A percentile compares a stretch with the other conserved stretches of the same genome.
Conservation (phyloP, 345 rosid genomes). For the Eucalyptus melliodora region DNA sequence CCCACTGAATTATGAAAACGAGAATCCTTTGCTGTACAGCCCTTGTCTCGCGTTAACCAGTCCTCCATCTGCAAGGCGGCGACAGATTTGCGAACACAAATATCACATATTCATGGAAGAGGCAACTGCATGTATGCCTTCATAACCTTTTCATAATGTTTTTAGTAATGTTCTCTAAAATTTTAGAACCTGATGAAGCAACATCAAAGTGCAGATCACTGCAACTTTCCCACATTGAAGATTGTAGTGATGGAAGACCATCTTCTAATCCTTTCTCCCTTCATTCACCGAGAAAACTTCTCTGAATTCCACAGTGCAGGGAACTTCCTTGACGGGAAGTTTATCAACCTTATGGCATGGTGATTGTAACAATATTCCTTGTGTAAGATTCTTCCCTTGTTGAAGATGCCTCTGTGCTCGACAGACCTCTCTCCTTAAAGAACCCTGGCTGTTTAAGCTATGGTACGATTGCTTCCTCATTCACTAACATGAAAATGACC, state of each 20-base stretch:
- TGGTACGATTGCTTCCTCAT: conserved; percentile 1
- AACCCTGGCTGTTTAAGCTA: conserved; percentile 10
- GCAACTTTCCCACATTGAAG: neutral
- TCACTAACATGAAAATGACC: conserved; percentile 3
- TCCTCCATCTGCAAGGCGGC: neutral
- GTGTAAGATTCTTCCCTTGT: neutral
- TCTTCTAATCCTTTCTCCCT: neutral
- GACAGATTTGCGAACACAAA: neutral
- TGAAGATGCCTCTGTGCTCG: neutral
- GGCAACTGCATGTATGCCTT: neutral
- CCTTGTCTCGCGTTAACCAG: neutral
- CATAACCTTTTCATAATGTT: neutral
- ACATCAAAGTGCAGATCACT: neutral
- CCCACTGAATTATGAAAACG: neutral
- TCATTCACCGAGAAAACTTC: neutral
- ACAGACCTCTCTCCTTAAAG: neutral
- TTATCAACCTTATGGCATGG: neutral
- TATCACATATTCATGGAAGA: neutral
- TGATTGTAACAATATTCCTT: neutral
- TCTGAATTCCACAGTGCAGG: neutral
- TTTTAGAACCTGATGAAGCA: neutral
- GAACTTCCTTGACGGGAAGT: neutral
- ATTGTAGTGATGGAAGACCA: neutral
- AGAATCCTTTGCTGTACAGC: neutral
- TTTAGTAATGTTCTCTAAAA: neutral